These are phyloP conservation scores for Aspergillus unguis DNA, from an alignment of 2,329 filamentous ascomycete genomes.

Conservation along the genomic window DNA sequence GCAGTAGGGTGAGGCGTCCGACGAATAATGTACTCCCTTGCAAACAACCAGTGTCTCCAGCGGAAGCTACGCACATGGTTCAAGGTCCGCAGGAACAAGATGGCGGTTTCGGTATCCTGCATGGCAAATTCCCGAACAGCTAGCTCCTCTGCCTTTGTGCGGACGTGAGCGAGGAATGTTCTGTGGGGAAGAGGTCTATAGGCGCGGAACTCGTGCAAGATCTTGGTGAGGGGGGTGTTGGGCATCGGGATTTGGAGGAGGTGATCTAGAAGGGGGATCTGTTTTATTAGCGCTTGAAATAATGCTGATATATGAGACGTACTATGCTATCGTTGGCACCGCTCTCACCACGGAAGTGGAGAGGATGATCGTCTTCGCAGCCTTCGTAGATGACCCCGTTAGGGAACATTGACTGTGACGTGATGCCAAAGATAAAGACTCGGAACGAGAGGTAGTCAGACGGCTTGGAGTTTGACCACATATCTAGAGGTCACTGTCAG, in stretches of 20 bases:
- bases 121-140: conserved; percentile 38
- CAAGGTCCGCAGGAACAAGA: conserved; percentile 45
- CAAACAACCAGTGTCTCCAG: conserved; percentile 50
- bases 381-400: conserved; percentile 87
- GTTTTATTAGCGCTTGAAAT: background rate
- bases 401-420: conserved; percentile 89
- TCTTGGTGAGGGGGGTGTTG: conserved; percentile 79
- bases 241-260: conserved; percentile 85
- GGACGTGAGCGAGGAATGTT: conserved; percentile 74
- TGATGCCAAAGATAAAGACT: conserved; percentile 96
- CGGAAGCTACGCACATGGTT: conserved; percentile 50
- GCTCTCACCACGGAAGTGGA: conserved; percentile 85
- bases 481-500: conserved; percentile 48
- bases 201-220: conserved; percentile 81
- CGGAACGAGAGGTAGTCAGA: conserved; percentile 83
- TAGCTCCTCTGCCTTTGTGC: conserved; percentile 49
- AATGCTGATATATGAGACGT: conserved; percentile 17
- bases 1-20: conserved; percentile 46
- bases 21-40: conserved; percentile 48
- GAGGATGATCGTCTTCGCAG: conserved; percentile 64
- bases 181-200: conserved; percentile 89
- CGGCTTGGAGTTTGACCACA: conserved; percentile 88
- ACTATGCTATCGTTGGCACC: conserved; percentile 93
- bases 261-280: conserved; percentile 83
- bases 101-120: conserved; percentile 39